These are phyloP conservation scores for Hypoxylon sp. DNA, from an alignment of 2,329 filamentous ascomycete genomes.

Conservation along the genomic window DNA sequence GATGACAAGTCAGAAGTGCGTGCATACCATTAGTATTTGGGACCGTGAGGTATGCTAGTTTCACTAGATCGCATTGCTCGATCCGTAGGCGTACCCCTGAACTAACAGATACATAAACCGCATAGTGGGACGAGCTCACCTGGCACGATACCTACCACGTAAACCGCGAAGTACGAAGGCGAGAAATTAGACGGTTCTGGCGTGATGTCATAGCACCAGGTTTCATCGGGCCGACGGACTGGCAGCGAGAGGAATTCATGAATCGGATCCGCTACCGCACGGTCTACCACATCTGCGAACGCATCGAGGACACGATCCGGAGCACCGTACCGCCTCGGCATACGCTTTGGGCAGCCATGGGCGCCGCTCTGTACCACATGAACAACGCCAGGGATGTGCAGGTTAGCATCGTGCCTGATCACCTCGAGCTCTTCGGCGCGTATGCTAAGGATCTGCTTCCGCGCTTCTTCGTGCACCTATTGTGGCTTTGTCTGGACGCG, in stretches of 20 bases:
- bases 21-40: constrained; percentile 48
- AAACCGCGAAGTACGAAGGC: constrained; percentile 27
- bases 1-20: constrained; percentile 26
- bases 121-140: constrained; percentile 43
- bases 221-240: neutral
- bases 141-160: constrained; percentile 46
- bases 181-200: constrained; percentile 43
- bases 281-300: constrained; percentile 38
- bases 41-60: constrained; percentile 44
- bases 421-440: constrained; percentile 44
- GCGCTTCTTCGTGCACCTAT: constrained; percentile 41
- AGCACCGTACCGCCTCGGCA: constrained; percentile 33
- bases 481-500: constrained; percentile 37
- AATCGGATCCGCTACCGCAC: constrained; percentile 43
- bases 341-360: constrained; percentile 42
- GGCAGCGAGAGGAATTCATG: constrained; percentile 25
- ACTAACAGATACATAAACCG: neutral
- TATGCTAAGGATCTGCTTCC: constrained; percentile 33
- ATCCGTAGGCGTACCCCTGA: no score
- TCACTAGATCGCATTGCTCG: neutral
- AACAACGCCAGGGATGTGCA: constrained; percentile 37
- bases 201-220: neutral
- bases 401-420: constrained; percentile 42
- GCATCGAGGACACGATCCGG: constrained; percentile 36
- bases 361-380: constrained; percentile 43